Base-by-base conservation (phyloP, 371 early-diverging fungal species). In the Haplosporangium sp. region DNA sequence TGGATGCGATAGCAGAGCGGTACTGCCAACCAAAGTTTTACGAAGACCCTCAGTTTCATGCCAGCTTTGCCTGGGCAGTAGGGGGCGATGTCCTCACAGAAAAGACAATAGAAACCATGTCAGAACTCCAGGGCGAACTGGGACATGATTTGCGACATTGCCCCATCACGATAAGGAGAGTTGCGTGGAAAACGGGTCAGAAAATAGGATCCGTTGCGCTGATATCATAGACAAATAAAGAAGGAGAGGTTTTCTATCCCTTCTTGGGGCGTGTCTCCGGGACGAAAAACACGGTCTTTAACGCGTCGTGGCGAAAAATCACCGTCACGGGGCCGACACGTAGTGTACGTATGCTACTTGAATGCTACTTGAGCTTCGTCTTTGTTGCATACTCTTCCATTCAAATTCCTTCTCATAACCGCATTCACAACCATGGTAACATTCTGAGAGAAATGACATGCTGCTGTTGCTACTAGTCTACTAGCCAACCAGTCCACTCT, bases 11-110 rank as follows among this genome's bases (percentile, higher is more conserved):
- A 9, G 73, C 46, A 2, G 47, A 67, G 23, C 56, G 69, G 14
- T 79, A 69, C 41, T 59, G 56, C 7, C 80, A 79, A 40, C 80
- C 80, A 29, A 64, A 47, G 23, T 79, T 79, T 21, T 79, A 79
- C n/a, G 55, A 56, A 0, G 51, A 67, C 13, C 80, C 80, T 6
- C 57, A 79, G 66, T 67, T 79, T 40, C 80, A 79, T 18, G 80
- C 73, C 38, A 79, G 80, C 40, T 72, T 79, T 65, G 80, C 80
- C 2, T 79, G 73, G 69, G 80, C 80, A 6, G 16, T 73, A 2
- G 80, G 80, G 1, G 80, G 80, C 21, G 66, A 68, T 21, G 54
- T 54, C 11, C 62, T 79, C 4, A 53, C 53, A 38, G 50, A 41
- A n/a, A 16, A 60, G 38, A 51, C 45, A 14, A 59, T 68, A 0